Evolutionary conservation across 805 yeast genomes (phyloP).

Genomic region (Saccharomycopsis fermentans): DNA sequence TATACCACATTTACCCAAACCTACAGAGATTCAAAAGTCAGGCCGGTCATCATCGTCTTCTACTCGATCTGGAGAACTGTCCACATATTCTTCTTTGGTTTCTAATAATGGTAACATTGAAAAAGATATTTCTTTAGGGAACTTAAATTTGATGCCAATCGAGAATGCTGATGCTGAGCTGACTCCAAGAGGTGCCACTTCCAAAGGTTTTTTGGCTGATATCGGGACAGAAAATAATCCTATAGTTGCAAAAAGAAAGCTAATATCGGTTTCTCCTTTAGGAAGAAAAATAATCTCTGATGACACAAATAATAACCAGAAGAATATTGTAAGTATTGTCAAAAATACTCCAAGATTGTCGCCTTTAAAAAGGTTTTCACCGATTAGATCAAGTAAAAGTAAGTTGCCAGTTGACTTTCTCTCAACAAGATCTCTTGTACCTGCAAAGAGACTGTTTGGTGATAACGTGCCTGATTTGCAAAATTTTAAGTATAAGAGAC

Average conservation of each 20-base stretch:
- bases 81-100: neutral
- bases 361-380: neutral
- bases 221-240: neutral
- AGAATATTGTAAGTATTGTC: no score
- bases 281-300: neutral
- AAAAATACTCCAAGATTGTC: neutral
- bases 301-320: neutral
- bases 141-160: neutral
- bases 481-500: neutral
- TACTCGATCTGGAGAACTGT: neutral
- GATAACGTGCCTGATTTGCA: neutral
- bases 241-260: no score
- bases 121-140: neutral
- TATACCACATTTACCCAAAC: neutral
- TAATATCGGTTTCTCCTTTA: neutral
- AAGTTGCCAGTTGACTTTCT: neutral
- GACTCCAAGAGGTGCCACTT: neutral
- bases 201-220: no score
- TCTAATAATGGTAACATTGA: neutral
- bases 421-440: neutral
- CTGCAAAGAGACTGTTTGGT: neutral
- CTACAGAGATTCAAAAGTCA: neutral
- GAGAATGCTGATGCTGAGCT: neutral
- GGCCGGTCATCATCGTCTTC: neutral
- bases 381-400: neutral